A percentile compares a stretch with the other conserved stretches of the same genome.
Conservation (phyloP, 1,139 yeast genomes). For the Arxiozyma slooffiae region DNA sequence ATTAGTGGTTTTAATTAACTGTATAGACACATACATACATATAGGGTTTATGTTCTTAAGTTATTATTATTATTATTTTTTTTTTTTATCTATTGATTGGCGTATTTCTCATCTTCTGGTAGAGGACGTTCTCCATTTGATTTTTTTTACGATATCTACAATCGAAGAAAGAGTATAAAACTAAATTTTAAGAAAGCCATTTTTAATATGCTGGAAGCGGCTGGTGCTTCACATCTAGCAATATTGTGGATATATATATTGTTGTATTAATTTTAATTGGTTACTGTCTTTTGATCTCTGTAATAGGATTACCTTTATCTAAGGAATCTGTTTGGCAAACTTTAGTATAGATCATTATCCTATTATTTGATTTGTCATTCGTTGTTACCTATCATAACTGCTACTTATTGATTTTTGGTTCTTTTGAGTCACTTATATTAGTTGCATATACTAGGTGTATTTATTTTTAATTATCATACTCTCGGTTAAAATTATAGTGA, state of each 20-base stretch:
- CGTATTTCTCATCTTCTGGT: not conserved
- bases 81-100: not conserved
- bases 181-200: not conserved
- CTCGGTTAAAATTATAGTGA: not conserved
- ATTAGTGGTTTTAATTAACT: conserved; percentile 20
- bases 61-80: too few relatives aligned
- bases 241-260: too few relatives aligned
- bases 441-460: not conserved
- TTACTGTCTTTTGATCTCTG: not conserved
- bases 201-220: not conserved
- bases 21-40: not conserved
- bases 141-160: not conserved
- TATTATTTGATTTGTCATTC: not conserved
- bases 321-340: not conserved
- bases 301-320: too few relatives aligned
- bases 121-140: not conserved
- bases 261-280: not conserved
- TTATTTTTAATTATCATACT: too few relatives aligned
- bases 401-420: too few relatives aligned
- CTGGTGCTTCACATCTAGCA: not conserved
- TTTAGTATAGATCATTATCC: not conserved
- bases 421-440: not conserved
- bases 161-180: too few relatives aligned
- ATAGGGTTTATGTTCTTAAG: not conserved
- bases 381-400: not conserved